phyloP scores from a whole-genome alignment of 2,329 filamentous ascomycete species.

The Ophiocordyceps polyrhachis-furcata region DNA sequence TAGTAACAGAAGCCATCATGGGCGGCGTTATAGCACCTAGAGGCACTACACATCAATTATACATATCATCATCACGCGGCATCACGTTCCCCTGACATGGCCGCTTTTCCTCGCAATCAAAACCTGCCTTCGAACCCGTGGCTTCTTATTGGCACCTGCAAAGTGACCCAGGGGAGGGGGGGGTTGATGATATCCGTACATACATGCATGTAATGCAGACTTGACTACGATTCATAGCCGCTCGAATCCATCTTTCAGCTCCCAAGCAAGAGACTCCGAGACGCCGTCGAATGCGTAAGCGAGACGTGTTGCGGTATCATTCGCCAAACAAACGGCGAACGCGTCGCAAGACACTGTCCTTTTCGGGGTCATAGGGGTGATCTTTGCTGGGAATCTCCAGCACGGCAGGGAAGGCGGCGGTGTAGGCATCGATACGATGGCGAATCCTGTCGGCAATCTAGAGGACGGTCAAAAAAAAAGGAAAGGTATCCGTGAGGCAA shows the following conservation, averaged over 20 bases:
- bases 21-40: too few relatives aligned
- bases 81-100: too few relatives aligned
- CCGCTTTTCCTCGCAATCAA: too few relatives aligned
- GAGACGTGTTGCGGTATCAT: constrained; percentile 20
- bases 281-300: neutral
- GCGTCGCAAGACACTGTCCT: constrained; percentile 88
- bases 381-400: constrained; percentile 98
- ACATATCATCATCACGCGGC: too few relatives aligned
- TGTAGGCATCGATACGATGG: constrained; percentile 76
- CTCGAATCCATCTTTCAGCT: neutral
- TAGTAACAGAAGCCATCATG: too few relatives aligned
- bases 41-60: too few relatives aligned
- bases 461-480: constrained; percentile 6
- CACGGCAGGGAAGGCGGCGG: constrained; percentile 85
- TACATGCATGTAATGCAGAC: too few relatives aligned
- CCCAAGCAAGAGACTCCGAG: neutral
- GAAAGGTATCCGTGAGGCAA: neutral
- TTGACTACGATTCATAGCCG: too few relatives aligned
- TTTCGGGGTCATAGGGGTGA: constrained; percentile 96
- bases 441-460: constrained; percentile 91
- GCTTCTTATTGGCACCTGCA: too few relatives aligned
- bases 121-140: too few relatives aligned
- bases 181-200: too few relatives aligned
- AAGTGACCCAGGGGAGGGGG: too few relatives aligned
- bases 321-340: constrained; percentile 53